Conservation (phyloP, 2,329 filamentous ascomycete species). For the Lachnellula cervina region DNA sequence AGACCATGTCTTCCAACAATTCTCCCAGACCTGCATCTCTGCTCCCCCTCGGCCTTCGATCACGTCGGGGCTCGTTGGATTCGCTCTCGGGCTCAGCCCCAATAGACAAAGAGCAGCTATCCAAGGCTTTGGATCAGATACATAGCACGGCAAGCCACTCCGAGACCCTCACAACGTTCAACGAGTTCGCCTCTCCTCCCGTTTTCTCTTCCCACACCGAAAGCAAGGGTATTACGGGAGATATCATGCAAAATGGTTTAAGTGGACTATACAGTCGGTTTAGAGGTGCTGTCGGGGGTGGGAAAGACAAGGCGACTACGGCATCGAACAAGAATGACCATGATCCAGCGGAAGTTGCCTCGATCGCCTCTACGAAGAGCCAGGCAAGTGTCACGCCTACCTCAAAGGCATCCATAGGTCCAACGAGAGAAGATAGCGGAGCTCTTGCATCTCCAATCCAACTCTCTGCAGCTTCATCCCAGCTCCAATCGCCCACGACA, state of each 20-base stretch:
- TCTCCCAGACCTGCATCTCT: conserved; percentile 23
- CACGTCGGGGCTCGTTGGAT: conserved; percentile 41
- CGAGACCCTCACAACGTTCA: conserved; percentile 83
- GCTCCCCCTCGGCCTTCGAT: conserved; percentile 22
- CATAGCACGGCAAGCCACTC: conserved; percentile 85
- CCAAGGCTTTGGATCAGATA: conserved; percentile 78
- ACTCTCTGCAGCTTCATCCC: conserved; percentile 27
- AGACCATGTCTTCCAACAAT: conserved; percentile 28
- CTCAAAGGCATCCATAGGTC: conserved; percentile 39
- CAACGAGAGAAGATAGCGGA: conserved; percentile 36
- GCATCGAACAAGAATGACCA: conserved; percentile 35
- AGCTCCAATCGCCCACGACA: conserved; percentile 28
- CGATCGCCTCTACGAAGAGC: conserved; percentile 40
- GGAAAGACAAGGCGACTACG: conserved; percentile 46
- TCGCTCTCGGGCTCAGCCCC: conserved; percentile 46
- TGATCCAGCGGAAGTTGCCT: conserved; percentile 39
- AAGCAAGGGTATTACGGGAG: conserved; percentile 63
- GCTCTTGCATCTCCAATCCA: conserved; percentile 34
- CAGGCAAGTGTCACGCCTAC: conserved; percentile 37
- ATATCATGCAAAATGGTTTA: conserved; percentile 77
- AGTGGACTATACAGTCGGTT: conserved; percentile 86
- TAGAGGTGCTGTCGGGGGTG: conserved; percentile 72
- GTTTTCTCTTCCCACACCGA: conserved; percentile 55
- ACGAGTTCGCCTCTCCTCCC: conserved; percentile 76
- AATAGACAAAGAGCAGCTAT: conserved; percentile 68